Base-by-base conservation (phyloP, 2,329 filamentous ascomycete genomes). In the Sporothrix pallida region DNA sequence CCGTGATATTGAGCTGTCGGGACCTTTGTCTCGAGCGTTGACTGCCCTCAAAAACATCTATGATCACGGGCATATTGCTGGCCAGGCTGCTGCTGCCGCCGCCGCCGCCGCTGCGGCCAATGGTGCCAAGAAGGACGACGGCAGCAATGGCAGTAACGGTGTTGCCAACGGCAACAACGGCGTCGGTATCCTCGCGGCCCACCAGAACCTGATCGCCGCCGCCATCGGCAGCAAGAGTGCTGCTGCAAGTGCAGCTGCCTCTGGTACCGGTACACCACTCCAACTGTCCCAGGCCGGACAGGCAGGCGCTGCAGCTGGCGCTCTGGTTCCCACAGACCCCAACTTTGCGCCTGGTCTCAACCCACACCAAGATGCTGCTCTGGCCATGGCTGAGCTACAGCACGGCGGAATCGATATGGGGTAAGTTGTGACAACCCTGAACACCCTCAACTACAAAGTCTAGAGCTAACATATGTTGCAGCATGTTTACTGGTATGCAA, bases 381-480 rank as follows among this genome's bases (percentile, higher is more conserved):
- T 91, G 56, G 88, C 89, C 67, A 91, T 91, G 89, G 86, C 89
- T 1, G 88, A 89, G 78, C 85, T 91, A 83, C 89, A 91, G 79
- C 88, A 89, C 78, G 87, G 88, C 10, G 84, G 74, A 12, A 56
- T 77, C 12, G 76, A 76, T 7, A 50, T 77, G 31, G 73, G 73
- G 76, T 77, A 70, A 12, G 73, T 70, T 5, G 9, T 50, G 4
- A 12, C 3, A 2, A 13, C 5, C 65, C 31, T 17, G 44, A 20
- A 2, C 0, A 12, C 20, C 23, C 26, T 17, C 12, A 8, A 17
- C n/a, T 2, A 50, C 10, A 50, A 44, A 5, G 12, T 44, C 46
- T 20, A 23, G n/a, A 2, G 15, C 46, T 56, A 23, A 58, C 50
- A n/a, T 23, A n/a, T 44, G 3, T 3, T 7, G 8, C 42, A 76